Conservation (phyloP, 179 eudicot genomes). For the Beta corolliflora region DNA sequence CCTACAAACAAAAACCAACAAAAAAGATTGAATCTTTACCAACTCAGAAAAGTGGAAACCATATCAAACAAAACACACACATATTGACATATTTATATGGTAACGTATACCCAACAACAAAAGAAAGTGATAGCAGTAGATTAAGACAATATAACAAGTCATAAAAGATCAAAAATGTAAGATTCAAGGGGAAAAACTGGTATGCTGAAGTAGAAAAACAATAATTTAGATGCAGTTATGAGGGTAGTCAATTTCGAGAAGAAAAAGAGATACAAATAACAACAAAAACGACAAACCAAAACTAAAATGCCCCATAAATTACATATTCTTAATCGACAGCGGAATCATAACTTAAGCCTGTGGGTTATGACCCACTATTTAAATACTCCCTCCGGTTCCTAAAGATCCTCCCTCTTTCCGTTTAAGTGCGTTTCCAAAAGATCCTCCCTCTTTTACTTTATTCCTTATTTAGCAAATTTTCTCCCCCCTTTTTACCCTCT, state of each 20-base stretch:
- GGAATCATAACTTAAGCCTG: too few species aligned
- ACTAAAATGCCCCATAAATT: too few species aligned
- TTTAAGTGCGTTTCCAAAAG: too few species aligned
- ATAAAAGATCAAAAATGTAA: neutral
- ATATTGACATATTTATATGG: neutral
- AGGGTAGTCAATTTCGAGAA: conserved; percentile 8
- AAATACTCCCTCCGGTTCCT: too few species aligned
- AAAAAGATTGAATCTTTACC: conserved; percentile 1
- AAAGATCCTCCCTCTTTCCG: too few species aligned
- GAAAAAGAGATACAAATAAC: too few species aligned
- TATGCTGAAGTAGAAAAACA: neutral
- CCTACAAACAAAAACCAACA: neutral
- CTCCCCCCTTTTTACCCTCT: too few species aligned
- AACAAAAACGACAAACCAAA: neutral
- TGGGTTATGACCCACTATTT: too few species aligned
- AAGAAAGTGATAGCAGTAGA: neutral
- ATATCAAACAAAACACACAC: neutral
- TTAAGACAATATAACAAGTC: neutral
- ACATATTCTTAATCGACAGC: too few species aligned
- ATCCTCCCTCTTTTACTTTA: too few species aligned
- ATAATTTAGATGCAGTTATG: neutral
- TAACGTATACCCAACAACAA: conserved; percentile 2
- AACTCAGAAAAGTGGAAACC: conserved; percentile 1
- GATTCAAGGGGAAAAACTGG: neutral
- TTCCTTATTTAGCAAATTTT: too few species aligned